A percentile compares a stretch with the other conserved stretches of the same genome.
Conservation (phyloP, 116 monocot species). For the Trichopus zeylanicus region DNA sequence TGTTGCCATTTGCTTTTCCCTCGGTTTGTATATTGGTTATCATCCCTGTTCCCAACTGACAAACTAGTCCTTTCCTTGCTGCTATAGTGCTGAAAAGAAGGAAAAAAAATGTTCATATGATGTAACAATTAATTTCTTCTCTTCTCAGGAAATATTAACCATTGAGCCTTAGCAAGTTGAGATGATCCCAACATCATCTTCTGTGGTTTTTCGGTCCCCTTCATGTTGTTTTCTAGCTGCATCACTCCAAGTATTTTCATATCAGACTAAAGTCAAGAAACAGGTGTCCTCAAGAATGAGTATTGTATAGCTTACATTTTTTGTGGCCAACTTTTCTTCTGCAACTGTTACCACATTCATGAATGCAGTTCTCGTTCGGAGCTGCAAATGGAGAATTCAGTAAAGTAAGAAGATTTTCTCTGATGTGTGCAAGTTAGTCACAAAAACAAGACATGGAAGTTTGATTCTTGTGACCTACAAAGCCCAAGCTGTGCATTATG, state of each 20-base stretch:
- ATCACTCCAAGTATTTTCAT: background rate
- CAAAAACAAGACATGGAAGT: too few species aligned
- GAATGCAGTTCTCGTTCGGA: too few species aligned
- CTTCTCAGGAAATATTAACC: background rate
- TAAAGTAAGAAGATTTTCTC: too few species aligned
- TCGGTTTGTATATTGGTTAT: background rate
- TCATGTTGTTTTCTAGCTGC: background rate
- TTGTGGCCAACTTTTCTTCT: conserved; percentile 3
- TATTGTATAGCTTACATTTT: background rate
- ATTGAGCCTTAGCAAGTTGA: background rate
- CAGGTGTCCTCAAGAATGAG: too few species aligned
- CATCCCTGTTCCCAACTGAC: background rate
- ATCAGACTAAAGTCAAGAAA: too few species aligned
- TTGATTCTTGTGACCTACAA: too few species aligned
- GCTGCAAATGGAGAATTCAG: too few species aligned
- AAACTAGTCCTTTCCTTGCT: conserved; percentile 4
- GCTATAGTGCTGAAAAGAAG: conserved; percentile 6
- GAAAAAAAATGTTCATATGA: background rate
- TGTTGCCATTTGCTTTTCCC: background rate
- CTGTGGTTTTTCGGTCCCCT: background rate
- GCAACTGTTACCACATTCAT: background rate
- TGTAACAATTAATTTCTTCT: background rate
- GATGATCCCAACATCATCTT: background rate
- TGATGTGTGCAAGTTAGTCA: too few species aligned
- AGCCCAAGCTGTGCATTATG: background rate